Evolutionary conservation across 176 grass and related monocot genomes (phyloP).

Genomic region (maize (Zea mays)): DNA sequence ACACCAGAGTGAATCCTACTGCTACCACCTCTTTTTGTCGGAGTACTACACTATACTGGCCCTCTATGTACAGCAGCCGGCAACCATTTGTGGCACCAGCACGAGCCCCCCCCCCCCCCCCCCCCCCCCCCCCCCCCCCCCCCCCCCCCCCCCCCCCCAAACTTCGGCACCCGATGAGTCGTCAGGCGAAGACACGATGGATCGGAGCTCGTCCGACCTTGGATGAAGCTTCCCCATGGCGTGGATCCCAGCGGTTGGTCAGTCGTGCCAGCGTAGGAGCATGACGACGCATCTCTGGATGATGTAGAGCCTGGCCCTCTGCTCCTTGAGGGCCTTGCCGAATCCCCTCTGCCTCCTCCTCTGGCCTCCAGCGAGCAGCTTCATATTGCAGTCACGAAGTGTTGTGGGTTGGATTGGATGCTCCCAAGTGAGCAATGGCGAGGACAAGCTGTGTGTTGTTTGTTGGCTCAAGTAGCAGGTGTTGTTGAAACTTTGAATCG

Average conservation of each 20-base stretch:
- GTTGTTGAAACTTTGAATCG: neutral
- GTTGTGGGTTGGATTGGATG: neutral
- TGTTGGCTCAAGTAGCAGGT: neutral
- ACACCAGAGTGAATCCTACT: neutral
- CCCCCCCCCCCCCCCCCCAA: neutral
- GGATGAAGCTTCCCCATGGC: neutral
- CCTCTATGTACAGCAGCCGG: slow-evolving; percentile 42
- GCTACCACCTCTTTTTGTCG: neutral
- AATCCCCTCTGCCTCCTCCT: slow-evolving; percentile 43
- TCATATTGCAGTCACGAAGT: slow-evolving; percentile 23
- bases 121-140: neutral
- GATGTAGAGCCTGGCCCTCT: slow-evolving; percentile 56
- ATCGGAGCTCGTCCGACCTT: neutral
- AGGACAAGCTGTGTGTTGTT: neutral
- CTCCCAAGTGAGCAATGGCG: neutral
- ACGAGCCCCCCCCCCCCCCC: too few species aligned
- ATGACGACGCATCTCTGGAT: slow-evolving; percentile 63
- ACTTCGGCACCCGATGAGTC: slow-evolving; percentile 5
- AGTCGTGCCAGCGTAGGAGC: slow-evolving; percentile 54
- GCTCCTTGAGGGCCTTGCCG: slow-evolving; percentile 43
- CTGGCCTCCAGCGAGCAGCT: slow-evolving; percentile 49
- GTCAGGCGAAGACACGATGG: neutral
- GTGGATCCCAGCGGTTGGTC: neutral
- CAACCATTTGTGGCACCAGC: slow-evolving; percentile 37
- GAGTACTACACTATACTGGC: slow-evolving; percentile 12